Percentiles rank a stretch among this genome's conserved stretches.
Conservation (phyloP, 805 yeast genomes). For the Huiozyma naganishii region DNA sequence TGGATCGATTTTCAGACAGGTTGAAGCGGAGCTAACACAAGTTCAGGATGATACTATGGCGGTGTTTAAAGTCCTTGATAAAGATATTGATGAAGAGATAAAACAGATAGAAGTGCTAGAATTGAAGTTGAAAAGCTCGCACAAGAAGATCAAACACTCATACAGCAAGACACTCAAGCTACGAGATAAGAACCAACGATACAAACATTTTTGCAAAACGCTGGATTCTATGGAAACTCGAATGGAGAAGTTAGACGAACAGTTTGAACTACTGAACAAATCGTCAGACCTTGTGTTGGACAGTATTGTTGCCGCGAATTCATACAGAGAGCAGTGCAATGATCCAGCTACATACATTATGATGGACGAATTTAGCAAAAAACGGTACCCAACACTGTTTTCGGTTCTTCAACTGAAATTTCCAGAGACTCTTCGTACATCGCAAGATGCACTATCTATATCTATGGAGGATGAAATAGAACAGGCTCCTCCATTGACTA, state of each 20-base stretch:
- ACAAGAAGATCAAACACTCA: conserved; percentile 13
- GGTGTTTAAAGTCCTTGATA: conserved; percentile 15
- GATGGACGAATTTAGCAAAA: conserved; percentile 24
- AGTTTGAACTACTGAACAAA: conserved; percentile 6
- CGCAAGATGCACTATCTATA: too few relatives aligned
- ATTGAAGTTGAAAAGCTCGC: conserved; percentile 13
- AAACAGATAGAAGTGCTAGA: conserved; percentile 21
- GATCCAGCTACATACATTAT: too few relatives aligned
- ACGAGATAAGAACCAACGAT: conserved; percentile 8
- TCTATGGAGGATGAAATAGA: too few relatives aligned
- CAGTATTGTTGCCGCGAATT: conserved; percentile 5
- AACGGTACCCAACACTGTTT: conserved; percentile 35
- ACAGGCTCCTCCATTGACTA: too few relatives aligned
- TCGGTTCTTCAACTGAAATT: conserved; percentile 10
- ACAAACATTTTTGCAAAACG: conserved; percentile 5
- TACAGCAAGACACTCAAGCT: conserved; percentile 8
- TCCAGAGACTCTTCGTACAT: neutral
- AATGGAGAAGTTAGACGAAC: conserved; percentile 4
- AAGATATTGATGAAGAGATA: conserved; percentile 25
- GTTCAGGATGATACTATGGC: conserved; percentile 13
- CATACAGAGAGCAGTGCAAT: too few relatives aligned
- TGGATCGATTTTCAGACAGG: conserved; percentile 17
- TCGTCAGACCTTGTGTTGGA: conserved; percentile 4
- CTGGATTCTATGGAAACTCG: conserved; percentile 5
- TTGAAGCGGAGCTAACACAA: conserved; percentile 14